These are phyloP conservation scores for Myxozyma nipponensis DNA, from an alignment of 805 yeast species.

Conservation along the genomic window DNA sequence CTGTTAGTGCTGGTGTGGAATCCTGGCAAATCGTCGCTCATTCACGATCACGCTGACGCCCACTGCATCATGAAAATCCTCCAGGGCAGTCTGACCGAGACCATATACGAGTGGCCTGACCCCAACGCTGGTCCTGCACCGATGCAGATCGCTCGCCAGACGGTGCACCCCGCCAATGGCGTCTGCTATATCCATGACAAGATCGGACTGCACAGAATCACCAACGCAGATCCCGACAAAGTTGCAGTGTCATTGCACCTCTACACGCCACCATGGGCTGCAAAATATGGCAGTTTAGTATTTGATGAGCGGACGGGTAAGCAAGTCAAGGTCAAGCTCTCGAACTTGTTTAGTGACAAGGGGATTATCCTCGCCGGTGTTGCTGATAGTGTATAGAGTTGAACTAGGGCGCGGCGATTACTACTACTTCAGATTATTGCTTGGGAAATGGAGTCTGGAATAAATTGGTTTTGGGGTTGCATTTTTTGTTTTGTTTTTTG, in stretches of 20 bases:
- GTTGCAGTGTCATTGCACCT: constrained; percentile 63
- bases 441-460: too few species aligned
- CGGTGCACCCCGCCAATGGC: constrained; percentile 36
- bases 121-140: constrained; percentile 29
- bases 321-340: constrained; percentile 38
- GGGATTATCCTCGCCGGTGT: constrained; percentile 39
- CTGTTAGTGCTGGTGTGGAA: constrained; percentile 66
- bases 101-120: constrained; percentile 51
- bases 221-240: constrained; percentile 44
- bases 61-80: constrained; percentile 72
- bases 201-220: constrained; percentile 63
- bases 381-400: constrained; percentile 11
- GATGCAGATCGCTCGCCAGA: constrained; percentile 32
- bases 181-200: constrained; percentile 65
- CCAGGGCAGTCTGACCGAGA: constrained; percentile 56
- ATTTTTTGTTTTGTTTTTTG: too few species aligned
- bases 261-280: constrained; percentile 74
- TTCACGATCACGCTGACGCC: constrained; percentile 74
- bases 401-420: neutral
- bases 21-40: constrained; percentile 58
- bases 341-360: constrained; percentile 58
- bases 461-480: too few species aligned
- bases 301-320: constrained; percentile 47
- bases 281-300: constrained; percentile 45
- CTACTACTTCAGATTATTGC: too few species aligned